These are phyloP conservation scores for Boletus rubroflammeus DNA, from an alignment of 768 basidiomycete species.

Conservation along the genomic window DNA sequence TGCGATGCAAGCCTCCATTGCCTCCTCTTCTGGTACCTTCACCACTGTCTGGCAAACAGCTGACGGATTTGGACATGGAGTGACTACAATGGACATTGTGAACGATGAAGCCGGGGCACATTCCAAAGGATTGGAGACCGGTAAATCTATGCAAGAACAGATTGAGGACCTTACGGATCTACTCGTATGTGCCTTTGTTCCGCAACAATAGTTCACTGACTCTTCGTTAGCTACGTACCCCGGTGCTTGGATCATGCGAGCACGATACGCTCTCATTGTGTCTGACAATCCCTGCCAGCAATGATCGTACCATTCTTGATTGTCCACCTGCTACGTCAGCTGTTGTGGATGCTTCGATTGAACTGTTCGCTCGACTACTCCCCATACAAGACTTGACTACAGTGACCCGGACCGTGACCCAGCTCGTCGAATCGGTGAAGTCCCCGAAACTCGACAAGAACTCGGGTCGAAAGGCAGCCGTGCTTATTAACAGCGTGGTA, in stretches of 20 bases:
- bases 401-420: slow-evolving; percentile 50
- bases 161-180: slow-evolving; percentile 78
- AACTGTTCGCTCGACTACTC: slow-evolving; percentile 76
- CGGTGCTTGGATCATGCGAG: slow-evolving; percentile 80
- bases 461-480: slow-evolving; percentile 79
- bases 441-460: slow-evolving; percentile 86
- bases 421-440: slow-evolving; percentile 60
- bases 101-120: slow-evolving; percentile 39
- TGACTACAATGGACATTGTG: slow-evolving; percentile 62
- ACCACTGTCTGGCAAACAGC: slow-evolving; percentile 79
- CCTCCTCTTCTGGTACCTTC: slow-evolving; percentile 79
- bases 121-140: slow-evolving; percentile 12
- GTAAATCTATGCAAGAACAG: slow-evolving; percentile 68
- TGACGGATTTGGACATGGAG: slow-evolving; percentile 91
- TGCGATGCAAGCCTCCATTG: slow-evolving; percentile 88
- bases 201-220: background rate
- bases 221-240: slow-evolving; percentile 45
- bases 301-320: slow-evolving; percentile 48
- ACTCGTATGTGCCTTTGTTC: slow-evolving; percentile 48
- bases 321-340: slow-evolving; percentile 76
- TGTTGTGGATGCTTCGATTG: slow-evolving; percentile 86
- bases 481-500: slow-evolving; percentile 73
- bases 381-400: slow-evolving; percentile 69
- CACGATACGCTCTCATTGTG: slow-evolving; percentile 79
- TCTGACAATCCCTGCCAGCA: slow-evolving; percentile 42